phyloP scores from a whole-genome alignment of 306 rosid species.

The Begonia loranthoides region DNA sequence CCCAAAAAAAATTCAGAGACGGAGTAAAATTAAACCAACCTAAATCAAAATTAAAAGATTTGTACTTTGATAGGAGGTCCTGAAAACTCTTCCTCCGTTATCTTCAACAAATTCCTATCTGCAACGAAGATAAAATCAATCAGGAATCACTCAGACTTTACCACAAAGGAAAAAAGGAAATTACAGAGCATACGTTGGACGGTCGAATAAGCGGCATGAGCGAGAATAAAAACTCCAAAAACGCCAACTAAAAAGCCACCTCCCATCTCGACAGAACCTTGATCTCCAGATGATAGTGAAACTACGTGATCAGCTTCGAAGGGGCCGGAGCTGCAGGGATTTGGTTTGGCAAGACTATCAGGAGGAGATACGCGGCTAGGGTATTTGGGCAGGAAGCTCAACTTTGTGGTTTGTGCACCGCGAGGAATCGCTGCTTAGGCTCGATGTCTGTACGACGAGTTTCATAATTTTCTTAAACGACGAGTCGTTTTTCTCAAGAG shows the following conservation, averaged over 20 bases:
- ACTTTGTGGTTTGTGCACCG: no score
- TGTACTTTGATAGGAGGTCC: slow-evolving; percentile 64
- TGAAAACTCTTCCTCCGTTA: slow-evolving; percentile 77
- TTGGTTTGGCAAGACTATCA: background rate
- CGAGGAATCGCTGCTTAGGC: no score
- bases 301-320: slow-evolving; percentile 5
- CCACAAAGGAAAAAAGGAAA: slow-evolving; percentile 3
- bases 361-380: no score
- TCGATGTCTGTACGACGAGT: no score
- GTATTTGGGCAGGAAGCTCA: no score
- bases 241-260: slow-evolving; percentile 39
- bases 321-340: slow-evolving; percentile 2
- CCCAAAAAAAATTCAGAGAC: background rate
- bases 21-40: no score
- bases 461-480: no score
- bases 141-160: background rate
- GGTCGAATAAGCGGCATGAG: slow-evolving; percentile 68
- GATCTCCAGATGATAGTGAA: slow-evolving; percentile 13
- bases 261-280: slow-evolving; percentile 26
- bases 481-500: no score
- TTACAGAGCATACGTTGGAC: slow-evolving; percentile 37
- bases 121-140: slow-evolving; percentile 21
- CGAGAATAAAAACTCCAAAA: slow-evolving; percentile 40
- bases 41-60: slow-evolving; percentile 2
- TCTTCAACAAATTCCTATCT: slow-evolving; percentile 81